Conservation (phyloP, 495 filamentous ascomycete genomes). For the Penicillium bialowiezense region DNA sequence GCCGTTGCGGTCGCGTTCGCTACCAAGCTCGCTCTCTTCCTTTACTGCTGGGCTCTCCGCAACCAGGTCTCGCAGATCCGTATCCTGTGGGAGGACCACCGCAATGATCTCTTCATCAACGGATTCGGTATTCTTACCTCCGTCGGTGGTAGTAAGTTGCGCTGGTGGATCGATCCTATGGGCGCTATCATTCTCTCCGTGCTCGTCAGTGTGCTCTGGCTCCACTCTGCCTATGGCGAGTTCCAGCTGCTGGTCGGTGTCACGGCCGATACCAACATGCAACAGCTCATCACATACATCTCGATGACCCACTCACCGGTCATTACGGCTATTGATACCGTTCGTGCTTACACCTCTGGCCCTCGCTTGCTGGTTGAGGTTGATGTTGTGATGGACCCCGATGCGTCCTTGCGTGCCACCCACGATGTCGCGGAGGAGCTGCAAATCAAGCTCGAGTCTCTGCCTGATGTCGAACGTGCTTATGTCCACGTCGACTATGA, state of each 20-base stretch:
- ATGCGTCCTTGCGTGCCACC: constrained; percentile 65
- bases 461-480: constrained; percentile 89
- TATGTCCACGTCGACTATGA: constrained; percentile 99
- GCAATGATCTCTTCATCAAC: constrained; percentile 87
- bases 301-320: constrained; percentile 84
- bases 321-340: constrained; percentile 87
- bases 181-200: constrained; percentile 82
- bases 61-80: constrained; percentile 86
- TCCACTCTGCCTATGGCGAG: constrained; percentile 80
- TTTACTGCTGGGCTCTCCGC: constrained; percentile 89
- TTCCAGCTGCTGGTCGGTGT: constrained; percentile 90
- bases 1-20: constrained; percentile 81
- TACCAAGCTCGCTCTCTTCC: constrained; percentile 80
- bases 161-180: constrained; percentile 94
- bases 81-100: constrained; percentile 91
- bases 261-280: constrained; percentile 76
- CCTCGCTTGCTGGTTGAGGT: constrained; percentile 89
- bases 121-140: constrained; percentile 88
- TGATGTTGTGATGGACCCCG: constrained; percentile 80
- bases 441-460: constrained; percentile 88
- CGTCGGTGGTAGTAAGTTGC: constrained; percentile 79
- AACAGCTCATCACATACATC: constrained; percentile 95
- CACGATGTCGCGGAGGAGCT: constrained; percentile 94
- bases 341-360: constrained; percentile 87
- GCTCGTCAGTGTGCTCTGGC: constrained; percentile 76